Evolutionary conservation across 768 basidiomycete genomes (phyloP), one percentile per base, ranked within the genome.

Genomic region (Coprinellus micaceus): DNA sequence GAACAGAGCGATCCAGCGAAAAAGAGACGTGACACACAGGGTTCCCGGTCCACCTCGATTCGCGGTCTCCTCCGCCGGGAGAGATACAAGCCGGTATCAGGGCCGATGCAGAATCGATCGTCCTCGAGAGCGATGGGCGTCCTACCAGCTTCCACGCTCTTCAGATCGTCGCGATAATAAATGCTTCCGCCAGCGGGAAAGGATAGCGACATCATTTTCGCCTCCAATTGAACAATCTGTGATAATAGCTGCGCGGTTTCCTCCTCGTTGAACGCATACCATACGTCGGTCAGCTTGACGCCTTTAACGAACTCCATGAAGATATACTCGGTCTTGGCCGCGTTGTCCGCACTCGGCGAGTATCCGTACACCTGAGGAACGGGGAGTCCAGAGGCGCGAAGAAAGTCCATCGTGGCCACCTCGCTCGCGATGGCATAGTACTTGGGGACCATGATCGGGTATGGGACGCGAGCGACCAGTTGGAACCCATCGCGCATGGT

Each of bases 1-100:
- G 65, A 64, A 68, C 59, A 46, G 52, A 41, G 64, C 57, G 46
- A 60, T 49, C 60, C 54, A 61, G 41, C 52, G 68, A 71, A 62
- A 69, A 61, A 65, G 49, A 69, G 61, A 67, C 60, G 64, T 21
- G 65, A 61, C 76, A 11, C 75, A 81, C 81, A 81, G 53, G 81
- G 80, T 76, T 80, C 79, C 58, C 81, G 65, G 55, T 77, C 61
- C 50, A 81, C 68, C 56, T 79, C 72, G 57, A 81, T 78, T 70
- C 75, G 66, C 57, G 76, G 68, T 56, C 80, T 77, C 66, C 76
- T 74, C 1, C 80, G 77, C 61, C 67, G 77, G 79, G 80, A 83
- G 66, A 82, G n/a, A 63, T 26, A 62, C 58, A 76, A 46, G 2
- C 71, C 73, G 10, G 65, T 61, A 69, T 81, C 81, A 64, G 74